Percentiles rank a stretch among this genome's conserved stretches.
These are phyloP conservation scores for Psilocybe subaeruginosa DNA, from an alignment of 768 basidiomycete species.

Conservation along the genomic window DNA sequence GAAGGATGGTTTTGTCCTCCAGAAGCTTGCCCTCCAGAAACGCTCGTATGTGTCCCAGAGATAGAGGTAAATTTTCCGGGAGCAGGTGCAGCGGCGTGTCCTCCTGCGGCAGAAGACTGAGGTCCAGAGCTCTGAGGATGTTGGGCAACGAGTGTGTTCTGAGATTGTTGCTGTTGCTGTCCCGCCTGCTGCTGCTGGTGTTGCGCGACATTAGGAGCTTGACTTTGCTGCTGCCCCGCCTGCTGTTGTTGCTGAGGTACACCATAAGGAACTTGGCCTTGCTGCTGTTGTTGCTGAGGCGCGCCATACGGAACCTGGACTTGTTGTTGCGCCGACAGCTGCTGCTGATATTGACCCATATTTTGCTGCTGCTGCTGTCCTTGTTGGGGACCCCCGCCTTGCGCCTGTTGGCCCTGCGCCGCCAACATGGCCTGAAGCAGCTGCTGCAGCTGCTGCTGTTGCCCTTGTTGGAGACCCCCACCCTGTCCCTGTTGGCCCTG, in stretches of 20 bases:
- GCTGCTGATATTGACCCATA: background rate
- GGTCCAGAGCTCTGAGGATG: background rate
- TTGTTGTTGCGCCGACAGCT: slow-evolving; percentile 18
- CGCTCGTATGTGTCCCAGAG: background rate
- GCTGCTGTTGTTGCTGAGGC: slow-evolving; percentile 10
- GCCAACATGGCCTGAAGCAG: background rate
- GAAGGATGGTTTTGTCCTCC: background rate
- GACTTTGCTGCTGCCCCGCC: slow-evolving; percentile 14
- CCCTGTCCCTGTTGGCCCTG: slow-evolving; percentile 16
- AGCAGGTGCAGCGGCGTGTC: background rate
- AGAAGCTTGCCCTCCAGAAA: background rate
- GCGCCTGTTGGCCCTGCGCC: slow-evolving; percentile 14
- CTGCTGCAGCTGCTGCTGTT: slow-evolving; percentile 7
- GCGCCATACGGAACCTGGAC: slow-evolving; percentile 20
- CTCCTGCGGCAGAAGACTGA: background rate
- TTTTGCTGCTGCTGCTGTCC: slow-evolving; percentile 7
- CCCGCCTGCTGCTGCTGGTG: slow-evolving; percentile 13
- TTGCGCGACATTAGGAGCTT: background rate
- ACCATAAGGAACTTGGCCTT: slow-evolving; percentile 20
- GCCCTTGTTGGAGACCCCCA: background rate
- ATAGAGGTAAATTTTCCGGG: background rate
- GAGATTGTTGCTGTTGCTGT: slow-evolving; percentile 20
- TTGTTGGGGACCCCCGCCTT: slow-evolving; percentile 4
- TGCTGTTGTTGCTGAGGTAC: slow-evolving; percentile 6
- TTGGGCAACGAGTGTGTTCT: background rate